Evolutionary conservation across 306 rosid genomes (phyloP), one percentile per base, ranked within the genome.

Genomic region (Adenanthera pavonina): DNA sequence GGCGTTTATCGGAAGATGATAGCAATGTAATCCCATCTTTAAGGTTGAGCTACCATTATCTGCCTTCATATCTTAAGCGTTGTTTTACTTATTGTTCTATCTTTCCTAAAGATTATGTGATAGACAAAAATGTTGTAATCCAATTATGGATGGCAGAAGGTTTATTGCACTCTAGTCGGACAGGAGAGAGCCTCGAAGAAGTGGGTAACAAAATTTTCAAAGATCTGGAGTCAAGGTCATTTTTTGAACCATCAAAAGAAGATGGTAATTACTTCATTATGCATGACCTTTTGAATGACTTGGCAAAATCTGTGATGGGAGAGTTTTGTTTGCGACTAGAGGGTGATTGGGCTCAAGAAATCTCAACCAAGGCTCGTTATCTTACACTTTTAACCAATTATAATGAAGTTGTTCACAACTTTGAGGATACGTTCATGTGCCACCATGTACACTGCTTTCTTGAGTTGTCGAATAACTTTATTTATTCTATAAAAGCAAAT

Each of bases 131-230:
- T 44, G 1, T 10, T 0, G 19, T 69, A 19, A 20, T 69, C 35
- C 74, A 43, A 11, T 19, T 69, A 33, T 69, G 74, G 74, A 69
- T 69, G 74, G 74, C 74, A 43, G 74, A 69, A 69, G 71, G 71
- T 65, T 38, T 65, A 17, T 6, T 65, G 25, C 20, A 65, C 14
- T 38, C 19, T 10, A 1, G 20, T 6, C 13, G 11, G 3, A 38
- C 1, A 65, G n/a, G 33, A 7, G 9, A 2, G 8, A 30, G 51
- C 16, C 17, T 17, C 25, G 48, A 67, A 59, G 78, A 69, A 25
- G 49, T 70, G 3, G 78, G 85, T 7, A 35, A 48, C 6, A 15
- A 59, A 2, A 16, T 40, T 14, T 82, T 82, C 34, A 3, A 82
- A 40, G 78, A 77, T 61, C n/a, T 82, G 10, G 30, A 70, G 5